Conservation (phyloP, 352 stramenopile species). For the Pythium insidiosum region DNA sequence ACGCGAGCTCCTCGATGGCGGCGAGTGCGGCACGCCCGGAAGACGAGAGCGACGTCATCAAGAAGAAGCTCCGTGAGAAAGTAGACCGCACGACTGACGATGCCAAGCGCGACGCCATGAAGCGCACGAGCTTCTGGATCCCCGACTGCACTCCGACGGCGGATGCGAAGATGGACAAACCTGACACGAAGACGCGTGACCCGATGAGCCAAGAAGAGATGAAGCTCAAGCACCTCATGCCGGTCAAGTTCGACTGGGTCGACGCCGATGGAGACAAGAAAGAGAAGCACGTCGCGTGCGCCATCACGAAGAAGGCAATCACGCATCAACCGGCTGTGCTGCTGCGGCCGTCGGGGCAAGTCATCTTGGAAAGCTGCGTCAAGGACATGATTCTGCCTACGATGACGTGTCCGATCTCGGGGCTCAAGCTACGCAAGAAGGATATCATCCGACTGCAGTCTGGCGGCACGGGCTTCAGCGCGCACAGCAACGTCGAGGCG, state of each 20-base stretch:
- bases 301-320: conserved; percentile 79
- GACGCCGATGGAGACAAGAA: conserved; percentile 13
- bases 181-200: conserved; percentile 68
- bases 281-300: conserved; percentile 48
- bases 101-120: conserved; percentile 69
- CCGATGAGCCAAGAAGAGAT: conserved; percentile 79
- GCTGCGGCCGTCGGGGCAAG: conserved; percentile 66
- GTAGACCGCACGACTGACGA: conserved; percentile 67
- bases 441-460: conserved; percentile 76
- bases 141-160: conserved; percentile 68
- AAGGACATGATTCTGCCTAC: conserved; percentile 79
- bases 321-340: conserved; percentile 72
- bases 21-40: not conserved
- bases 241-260: conserved; percentile 76
- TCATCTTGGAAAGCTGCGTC: conserved; percentile 73
- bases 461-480: conserved; percentile 71
- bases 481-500: conserved; percentile 79
- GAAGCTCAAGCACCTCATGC: conserved; percentile 86
- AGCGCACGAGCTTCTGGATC: conserved; percentile 83
- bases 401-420: conserved; percentile 80
- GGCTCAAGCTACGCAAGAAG: conserved; percentile 82
- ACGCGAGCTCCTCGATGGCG: conserved; percentile 12
- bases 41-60: conserved; percentile 13
- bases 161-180: conserved; percentile 36
- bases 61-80: conserved; percentile 57